Base-by-base conservation (phyloP, 148 eudicot species). In the Fagopyrum homotropicum region DNA sequence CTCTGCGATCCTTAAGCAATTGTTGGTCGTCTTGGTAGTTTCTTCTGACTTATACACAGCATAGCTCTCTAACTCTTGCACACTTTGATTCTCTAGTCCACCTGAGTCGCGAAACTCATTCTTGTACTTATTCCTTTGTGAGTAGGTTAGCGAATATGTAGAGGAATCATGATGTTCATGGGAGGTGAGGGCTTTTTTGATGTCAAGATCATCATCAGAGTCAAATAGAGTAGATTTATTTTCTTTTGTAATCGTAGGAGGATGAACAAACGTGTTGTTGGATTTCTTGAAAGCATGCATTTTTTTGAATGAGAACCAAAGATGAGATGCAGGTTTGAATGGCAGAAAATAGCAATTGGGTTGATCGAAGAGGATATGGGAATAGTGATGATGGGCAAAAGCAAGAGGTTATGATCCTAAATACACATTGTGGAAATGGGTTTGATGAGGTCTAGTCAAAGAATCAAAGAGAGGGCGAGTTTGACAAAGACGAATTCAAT, bases 21-120 rank as follows among this genome's bases (percentile, higher is more conserved):
- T 80, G 54, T 91, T 82, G 47, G 88, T 91, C 26, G 89, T 71
- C 77, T 88, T 85, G 63, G 97, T 93, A 40, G 98, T 93, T 81
- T 93, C 98, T 78, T 93, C 94, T 59, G 98, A 80, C 77, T 86
- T 91, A 77, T 89, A 89, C 40, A 87, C 98, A 45, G 98, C 90
- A 82, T 91, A 91, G 63, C 83, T 83, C 78, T 91, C 94, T 55
- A 93, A 66, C 75, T 93, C 98, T 71, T 91, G 85, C 72, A 91
- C 89, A 52, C 76, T 81, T 79, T 93, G 98, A 78, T 77, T 83
- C 76, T 93, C 91, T 12, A 91, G 73, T 50, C 98, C 98, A 71
- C 98, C 97, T 0, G 91, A 82, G 73, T 93, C 94, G 80, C 84
- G 87, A 73, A 93, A 93, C 78, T 89, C 90, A 71, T 88, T 91